Evolutionary conservation across 2,329 filamentous ascomycete genomes (phyloP), one percentile per base, ranked within the genome.

Genomic region (Sporothrix globosa): DNA sequence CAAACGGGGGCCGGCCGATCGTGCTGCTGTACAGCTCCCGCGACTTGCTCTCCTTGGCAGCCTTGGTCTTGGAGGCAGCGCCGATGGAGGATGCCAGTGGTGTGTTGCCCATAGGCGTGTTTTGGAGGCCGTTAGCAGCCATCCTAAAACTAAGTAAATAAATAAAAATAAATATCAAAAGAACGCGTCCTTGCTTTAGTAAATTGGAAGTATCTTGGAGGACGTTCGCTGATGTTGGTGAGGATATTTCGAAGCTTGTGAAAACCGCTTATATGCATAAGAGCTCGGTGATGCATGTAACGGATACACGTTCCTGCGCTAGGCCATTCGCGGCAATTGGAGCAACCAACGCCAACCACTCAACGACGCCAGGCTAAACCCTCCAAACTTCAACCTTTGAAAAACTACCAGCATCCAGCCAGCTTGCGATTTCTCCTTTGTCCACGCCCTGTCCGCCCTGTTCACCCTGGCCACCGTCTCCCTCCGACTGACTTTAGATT

Each of bases 1-100:
- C 83, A 77, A 84, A 88, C 4, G 82, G 80, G 1, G 87, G 84
- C 30, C 79, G 73, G 73, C 81, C 83, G 76, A 89, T 81, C 53
- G 85, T 87, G 75, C 81, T 82, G 54, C 82, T 82, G 73, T 82
- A 82, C 65, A 88, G 81, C 61, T 86, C 83, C 41, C 73, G 73
- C 14, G 74, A 52, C 44, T 73, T 74, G 70, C 50, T n/a, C 10
- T 69, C 52, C 14, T 71, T 69, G 60, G 67, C 48, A 30, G 24
- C n/a, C 21, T 50, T 69, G 54, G 39, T 69, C 5, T 48, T 70
- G 5, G 69, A 41, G 21, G 70, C 72, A 0, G 65, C 56, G 13
- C n/a, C 24, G 4, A 73, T 73, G 3, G 71, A 74, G 4, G 67
- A 3, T 10, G 53, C 69, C 11, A 74, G 39, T 27, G 68, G 67